phyloP scores from a whole-genome alignment of 176 grass and related monocot genomes.

The Themeda triandra region DNA sequence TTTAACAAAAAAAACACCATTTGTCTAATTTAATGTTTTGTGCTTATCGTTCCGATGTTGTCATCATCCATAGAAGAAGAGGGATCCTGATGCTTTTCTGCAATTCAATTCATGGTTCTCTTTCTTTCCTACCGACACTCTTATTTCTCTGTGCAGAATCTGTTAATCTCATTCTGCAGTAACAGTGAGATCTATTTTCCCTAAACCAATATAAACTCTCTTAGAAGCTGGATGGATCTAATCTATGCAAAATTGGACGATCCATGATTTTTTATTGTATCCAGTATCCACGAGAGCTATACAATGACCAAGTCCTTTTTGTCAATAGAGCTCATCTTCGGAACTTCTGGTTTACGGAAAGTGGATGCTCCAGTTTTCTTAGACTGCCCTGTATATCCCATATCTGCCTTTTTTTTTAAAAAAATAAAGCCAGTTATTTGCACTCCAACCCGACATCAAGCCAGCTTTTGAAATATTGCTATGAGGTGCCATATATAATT shows the following conservation, averaged over 20 bases:
- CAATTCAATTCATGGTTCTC: neutral
- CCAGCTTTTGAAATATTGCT: no score
- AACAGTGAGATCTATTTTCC: neutral
- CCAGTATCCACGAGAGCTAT: neutral
- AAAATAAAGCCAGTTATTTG: no score
- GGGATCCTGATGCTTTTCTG: neutral
- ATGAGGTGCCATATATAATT: no score
- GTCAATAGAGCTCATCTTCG: neutral
- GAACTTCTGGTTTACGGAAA: neutral
- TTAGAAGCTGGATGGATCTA: neutral
- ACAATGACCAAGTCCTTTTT: neutral
- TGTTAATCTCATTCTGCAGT: neutral
- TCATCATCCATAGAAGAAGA: neutral
- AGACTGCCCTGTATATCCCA: neutral
- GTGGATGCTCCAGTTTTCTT: neutral
- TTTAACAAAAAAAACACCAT: neutral
- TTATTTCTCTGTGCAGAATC: neutral
- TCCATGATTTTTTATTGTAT: neutral
- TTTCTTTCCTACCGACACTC: neutral
- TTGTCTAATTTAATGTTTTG: neutral
- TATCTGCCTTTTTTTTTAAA: neutral
- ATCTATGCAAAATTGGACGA: neutral
- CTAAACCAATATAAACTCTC: neutral
- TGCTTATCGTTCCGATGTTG: neutral
- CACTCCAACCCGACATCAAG: no score